These are phyloP conservation scores for Oryza meyeriana DNA, from an alignment of 176 grass and related monocot species.

Conservation along the genomic window DNA sequence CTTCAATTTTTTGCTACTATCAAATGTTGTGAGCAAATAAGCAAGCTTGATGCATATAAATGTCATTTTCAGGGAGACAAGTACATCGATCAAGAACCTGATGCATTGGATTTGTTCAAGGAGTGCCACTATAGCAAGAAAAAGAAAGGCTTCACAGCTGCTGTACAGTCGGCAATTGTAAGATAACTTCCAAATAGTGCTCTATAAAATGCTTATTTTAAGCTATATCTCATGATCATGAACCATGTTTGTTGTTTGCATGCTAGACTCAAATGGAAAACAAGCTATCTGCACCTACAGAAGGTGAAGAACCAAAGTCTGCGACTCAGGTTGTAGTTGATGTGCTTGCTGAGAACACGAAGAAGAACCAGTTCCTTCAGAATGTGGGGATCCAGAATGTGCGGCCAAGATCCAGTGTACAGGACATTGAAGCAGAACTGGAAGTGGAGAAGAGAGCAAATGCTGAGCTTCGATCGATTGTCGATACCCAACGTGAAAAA, in stretches of 20 bases:
- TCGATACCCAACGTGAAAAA: background rate
- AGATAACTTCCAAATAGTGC: background rate
- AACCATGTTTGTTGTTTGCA: background rate
- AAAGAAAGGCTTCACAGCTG: background rate
- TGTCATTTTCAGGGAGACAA: background rate
- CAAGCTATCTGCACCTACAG: background rate
- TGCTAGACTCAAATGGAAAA: background rate
- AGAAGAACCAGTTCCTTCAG: background rate
- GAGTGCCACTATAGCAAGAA: background rate
- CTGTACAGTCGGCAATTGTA: background rate
- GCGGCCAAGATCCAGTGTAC: background rate
- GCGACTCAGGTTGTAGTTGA: background rate
- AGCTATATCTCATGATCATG: background rate
- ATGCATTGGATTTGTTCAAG: background rate
- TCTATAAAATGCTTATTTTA: too few relatives aligned
- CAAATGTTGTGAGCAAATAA: too few relatives aligned
- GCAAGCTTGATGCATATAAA: background rate
- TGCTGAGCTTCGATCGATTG: background rate
- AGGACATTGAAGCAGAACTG: background rate
- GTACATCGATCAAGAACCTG: background rate
- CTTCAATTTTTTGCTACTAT: too few relatives aligned
- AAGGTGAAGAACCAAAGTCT: background rate
- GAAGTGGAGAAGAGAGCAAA: background rate
- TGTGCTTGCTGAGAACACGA: background rate
- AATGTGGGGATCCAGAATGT: background rate